phyloP scores from a whole-genome alignment of 306 rosid species.

The barrel medic (Medicago truncatula) region DNA sequence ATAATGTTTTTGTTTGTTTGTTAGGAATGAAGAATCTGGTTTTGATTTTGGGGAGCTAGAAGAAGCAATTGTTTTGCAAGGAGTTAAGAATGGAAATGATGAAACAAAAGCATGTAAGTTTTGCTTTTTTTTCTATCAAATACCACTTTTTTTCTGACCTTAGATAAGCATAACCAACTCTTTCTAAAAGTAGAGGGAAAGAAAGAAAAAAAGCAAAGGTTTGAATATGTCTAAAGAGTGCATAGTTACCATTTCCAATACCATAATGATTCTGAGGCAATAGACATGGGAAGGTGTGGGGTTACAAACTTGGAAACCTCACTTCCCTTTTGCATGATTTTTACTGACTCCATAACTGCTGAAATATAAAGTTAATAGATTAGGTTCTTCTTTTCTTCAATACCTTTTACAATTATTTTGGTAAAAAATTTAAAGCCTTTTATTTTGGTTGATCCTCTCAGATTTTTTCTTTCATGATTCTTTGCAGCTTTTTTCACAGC shows the following conservation, averaged over 20 bases:
- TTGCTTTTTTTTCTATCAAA: conserved; percentile 28
- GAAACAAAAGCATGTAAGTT: conserved; percentile 74
- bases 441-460: conserved; percentile 60
- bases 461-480: conserved; percentile 70
- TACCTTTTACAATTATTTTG: conserved; percentile 45
- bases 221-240: conserved; percentile 59
- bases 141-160: conserved; percentile 54
- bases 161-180: conserved; percentile 54
- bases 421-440: conserved; percentile 45
- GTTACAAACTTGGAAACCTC: conserved; percentile 65
- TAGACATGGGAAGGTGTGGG: conserved; percentile 69
- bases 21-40: conserved; percentile 72
- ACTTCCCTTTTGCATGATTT: conserved; percentile 53
- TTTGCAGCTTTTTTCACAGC: conserved; percentile 86
- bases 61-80: conserved; percentile 87
- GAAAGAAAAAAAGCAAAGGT: conserved; percentile 36
- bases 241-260: conserved; percentile 59
- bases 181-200: conserved; percentile 47
- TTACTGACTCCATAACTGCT: conserved; percentile 81
- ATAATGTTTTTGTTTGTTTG: conserved; percentile 7
- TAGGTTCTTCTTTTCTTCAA: conserved; percentile 56
- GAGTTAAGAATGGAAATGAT: conserved; percentile 71
- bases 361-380: conserved; percentile 66
- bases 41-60: conserved; percentile 91
- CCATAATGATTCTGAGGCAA: conserved; percentile 66